Percentiles rank a stretch among this genome's conserved stretches.
Conservation (phyloP, 345 rosid genomes). For the Salix purpurea region DNA sequence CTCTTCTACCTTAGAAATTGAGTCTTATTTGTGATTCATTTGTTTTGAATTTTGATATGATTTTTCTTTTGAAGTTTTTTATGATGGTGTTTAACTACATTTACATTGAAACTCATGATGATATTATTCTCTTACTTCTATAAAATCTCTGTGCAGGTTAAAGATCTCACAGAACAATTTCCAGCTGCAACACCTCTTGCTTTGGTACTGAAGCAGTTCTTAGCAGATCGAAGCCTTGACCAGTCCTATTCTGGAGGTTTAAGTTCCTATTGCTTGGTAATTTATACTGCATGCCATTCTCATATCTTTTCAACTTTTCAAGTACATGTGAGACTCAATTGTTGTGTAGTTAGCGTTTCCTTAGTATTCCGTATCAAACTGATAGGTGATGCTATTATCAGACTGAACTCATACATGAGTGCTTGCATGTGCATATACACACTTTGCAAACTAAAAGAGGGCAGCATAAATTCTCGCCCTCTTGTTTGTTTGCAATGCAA, state of each 20-base stretch:
- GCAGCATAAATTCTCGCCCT: no score
- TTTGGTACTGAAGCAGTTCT: slow-evolving; percentile 89
- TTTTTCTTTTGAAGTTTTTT: neutral
- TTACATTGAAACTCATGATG: neutral
- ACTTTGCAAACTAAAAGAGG: no score
- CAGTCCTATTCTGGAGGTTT: slow-evolving; percentile 98
- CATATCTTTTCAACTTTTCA: neutral
- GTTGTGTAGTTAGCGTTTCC: neutral
- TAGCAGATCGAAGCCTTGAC: slow-evolving; percentile 97
- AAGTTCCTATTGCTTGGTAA: slow-evolving; percentile 95
- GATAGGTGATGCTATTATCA: no score
- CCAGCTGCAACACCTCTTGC: slow-evolving; percentile 95
- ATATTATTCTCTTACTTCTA: neutral
- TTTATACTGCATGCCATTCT: slow-evolving; percentile 9
- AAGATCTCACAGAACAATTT: slow-evolving; percentile 83
- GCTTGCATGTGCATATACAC: no score
- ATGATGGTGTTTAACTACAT: neutral
- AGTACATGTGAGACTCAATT: no score
- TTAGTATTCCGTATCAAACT: no score
- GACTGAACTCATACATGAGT: no score
- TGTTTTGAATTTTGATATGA: neutral
- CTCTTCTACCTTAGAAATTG: no score
- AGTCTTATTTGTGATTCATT: neutral
- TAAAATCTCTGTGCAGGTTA: slow-evolving; percentile 45
- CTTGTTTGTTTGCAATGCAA: no score